Evolutionary conservation across 1,284 basidiomycete species (phyloP), one percentile per base, ranked within the genome.

Genomic region (Volvariella volvacea): DNA sequence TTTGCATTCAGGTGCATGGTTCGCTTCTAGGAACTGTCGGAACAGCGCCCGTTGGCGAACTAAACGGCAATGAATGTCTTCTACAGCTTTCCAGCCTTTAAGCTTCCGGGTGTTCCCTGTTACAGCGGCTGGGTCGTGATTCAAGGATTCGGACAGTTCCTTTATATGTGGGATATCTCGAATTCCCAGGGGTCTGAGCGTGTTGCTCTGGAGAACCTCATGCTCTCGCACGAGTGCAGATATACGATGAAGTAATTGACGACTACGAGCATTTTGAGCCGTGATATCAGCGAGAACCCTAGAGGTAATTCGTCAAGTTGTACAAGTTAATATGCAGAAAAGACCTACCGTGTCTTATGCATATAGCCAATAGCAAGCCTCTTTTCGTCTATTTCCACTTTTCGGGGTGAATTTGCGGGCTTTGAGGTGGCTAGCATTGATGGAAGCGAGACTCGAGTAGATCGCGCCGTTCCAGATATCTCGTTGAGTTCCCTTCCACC

Each of bases 111-210:
- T 84, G 9, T 69, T 60, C 15, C 80, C 72, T 3, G 76, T 82
- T 7, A 85, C 75, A n/a, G 78, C 76, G 2, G 82, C 75, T 30
- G 85, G 86, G 56, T 88, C 85, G 48, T 85, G 83, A 30, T 72
- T 75, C 54, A 87, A 77, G 2, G 83, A 78, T 42, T 88, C 84
- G 28, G 86, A 58, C 10, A 88, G 67, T 12, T 85, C 81, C 46
- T 66, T 65, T 6, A 85, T 77, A 38, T 88, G 65, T 41, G 64
- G 62, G 9, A 55, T 62, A 52, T 76, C 67, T 12, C 66, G 57
- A 28, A 76, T 59, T 9, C 71, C 74, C 21, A 82, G 63, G 2
- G 68, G 58, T 25, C 63, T 65, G 45, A 72, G 66, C 33, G 82
- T 63, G 25, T 65, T 64, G 12, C 67, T 57, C 52, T 81, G 82